Evolutionary conservation across 139 green algal species (phyloP).

Genomic region (Ettlia oleoabundans): DNA sequence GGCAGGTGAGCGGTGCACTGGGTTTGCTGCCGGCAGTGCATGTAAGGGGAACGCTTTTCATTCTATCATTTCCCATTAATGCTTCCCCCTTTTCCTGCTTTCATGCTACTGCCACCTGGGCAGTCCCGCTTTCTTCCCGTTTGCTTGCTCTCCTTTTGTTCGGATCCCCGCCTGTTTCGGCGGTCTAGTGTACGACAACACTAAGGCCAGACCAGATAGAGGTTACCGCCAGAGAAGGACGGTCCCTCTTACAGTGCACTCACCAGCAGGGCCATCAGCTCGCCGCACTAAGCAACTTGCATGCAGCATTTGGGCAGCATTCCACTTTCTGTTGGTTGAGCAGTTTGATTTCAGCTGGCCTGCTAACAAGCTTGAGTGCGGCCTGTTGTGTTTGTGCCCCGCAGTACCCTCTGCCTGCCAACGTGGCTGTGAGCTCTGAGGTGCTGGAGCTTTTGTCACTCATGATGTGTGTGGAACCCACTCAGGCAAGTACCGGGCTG

Average conservation of each 20-base stretch:
- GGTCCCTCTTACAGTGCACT: not conserved
- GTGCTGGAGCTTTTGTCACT: not conserved
- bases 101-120: not conserved
- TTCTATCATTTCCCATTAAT: too few species aligned
- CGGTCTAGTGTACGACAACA: not conserved
- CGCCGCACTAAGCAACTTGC: not conserved
- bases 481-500: constrained; percentile 60
- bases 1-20: constrained; percentile 60
- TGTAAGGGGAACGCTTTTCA: too few species aligned
- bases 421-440: not conserved
- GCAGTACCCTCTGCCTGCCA: not conserved
- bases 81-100: too few species aligned
- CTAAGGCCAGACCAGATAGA: not conserved
- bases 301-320: not conserved
- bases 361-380: not conserved
- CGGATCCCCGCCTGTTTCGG: not conserved
- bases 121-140: not conserved
- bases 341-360: not conserved
- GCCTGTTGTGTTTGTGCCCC: not conserved
- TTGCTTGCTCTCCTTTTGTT: too few species aligned
- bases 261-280: not conserved
- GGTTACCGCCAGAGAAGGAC: not conserved
- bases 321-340: not conserved
- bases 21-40: too few species aligned
- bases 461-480: not conserved